Percentiles rank a stretch among this genome's conserved stretches.
These are phyloP conservation scores for Fusarium denticulatum DNA, from an alignment of 2,329 filamentous ascomycete genomes.

Conservation along the genomic window DNA sequence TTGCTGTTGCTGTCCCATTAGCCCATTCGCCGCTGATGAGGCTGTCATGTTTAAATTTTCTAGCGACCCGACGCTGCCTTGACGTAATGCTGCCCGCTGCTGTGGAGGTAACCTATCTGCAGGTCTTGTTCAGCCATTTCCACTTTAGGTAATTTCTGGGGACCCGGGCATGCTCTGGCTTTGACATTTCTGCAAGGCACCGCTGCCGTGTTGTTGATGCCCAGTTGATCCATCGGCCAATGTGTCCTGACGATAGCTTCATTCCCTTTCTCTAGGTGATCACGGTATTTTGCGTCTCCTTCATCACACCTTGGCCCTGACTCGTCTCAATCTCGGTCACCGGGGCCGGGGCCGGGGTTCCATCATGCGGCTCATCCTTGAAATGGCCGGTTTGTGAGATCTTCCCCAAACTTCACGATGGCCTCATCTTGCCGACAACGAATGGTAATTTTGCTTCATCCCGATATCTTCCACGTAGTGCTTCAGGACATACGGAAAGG, in stretches of 20 bases:
- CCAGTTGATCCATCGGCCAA: conserved; percentile 1
- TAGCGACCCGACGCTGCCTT: background rate
- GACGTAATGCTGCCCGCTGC: conserved; percentile 17
- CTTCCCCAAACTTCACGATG: background rate
- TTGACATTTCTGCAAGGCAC: conserved; percentile 14
- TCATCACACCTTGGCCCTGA: background rate
- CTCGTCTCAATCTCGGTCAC: background rate
- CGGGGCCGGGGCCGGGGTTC: background rate
- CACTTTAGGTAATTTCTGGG: background rate
- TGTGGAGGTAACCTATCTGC: background rate
- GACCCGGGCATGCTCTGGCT: background rate
- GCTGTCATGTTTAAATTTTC: background rate
- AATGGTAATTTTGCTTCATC: background rate
- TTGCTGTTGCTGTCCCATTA: background rate
- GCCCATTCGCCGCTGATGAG: background rate
- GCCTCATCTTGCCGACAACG: background rate
- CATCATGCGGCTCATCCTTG: background rate
- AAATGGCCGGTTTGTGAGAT: background rate
- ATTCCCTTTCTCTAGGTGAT: background rate
- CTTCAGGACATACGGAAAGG: background rate
- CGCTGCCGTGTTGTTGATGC: background rate
- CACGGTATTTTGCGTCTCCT: background rate
- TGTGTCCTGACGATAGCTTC: conserved; percentile 14
- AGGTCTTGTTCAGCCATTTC: conserved; percentile 23
- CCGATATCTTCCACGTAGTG: background rate